Conservation (phyloP, 768 basidiomycete species). For the Tulasnella sp. region DNA sequence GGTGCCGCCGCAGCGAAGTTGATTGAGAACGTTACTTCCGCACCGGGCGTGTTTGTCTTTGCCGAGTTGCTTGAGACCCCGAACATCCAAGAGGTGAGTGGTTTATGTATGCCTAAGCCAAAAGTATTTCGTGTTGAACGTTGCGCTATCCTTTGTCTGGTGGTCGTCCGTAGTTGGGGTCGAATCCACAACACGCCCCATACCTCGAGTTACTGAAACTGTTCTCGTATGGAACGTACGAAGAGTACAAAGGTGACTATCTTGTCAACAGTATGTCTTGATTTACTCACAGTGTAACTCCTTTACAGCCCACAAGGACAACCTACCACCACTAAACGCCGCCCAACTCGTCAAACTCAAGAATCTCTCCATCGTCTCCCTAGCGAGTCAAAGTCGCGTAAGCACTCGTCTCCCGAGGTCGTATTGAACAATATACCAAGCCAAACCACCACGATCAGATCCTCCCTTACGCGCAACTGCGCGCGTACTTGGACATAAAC, state of each 20-base stretch:
- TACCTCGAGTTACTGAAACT: slow-evolving; percentile 60
- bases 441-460: slow-evolving; percentile 36
- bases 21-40: slow-evolving; percentile 71
- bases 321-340: slow-evolving; percentile 52
- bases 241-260: slow-evolving; percentile 58
- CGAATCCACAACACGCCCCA: slow-evolving; percentile 48
- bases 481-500: slow-evolving; percentile 56
- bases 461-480: slow-evolving; percentile 65
- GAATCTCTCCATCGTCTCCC: slow-evolving; percentile 80
- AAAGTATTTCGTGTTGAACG: not conserved
- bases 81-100: slow-evolving; percentile 69
- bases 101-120: not conserved
- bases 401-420: slow-evolving; percentile 22
- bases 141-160: not conserved
- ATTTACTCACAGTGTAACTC: not conserved
- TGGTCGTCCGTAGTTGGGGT: slow-evolving; percentile 45
- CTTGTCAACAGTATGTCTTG: not conserved
- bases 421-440: not conserved
- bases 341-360: slow-evolving; percentile 80
- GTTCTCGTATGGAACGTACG: slow-evolving; percentile 82
- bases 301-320: slow-evolving; percentile 47
- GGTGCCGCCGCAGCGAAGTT: slow-evolving; percentile 89
- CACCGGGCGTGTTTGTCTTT: slow-evolving; percentile 86
- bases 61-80: slow-evolving; percentile 72
- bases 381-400: slow-evolving; percentile 67